Evolutionary conservation across 768 basidiomycete species (phyloP), one percentile per base, ranked within the genome.

Genomic region (Collybia sordida): DNA sequence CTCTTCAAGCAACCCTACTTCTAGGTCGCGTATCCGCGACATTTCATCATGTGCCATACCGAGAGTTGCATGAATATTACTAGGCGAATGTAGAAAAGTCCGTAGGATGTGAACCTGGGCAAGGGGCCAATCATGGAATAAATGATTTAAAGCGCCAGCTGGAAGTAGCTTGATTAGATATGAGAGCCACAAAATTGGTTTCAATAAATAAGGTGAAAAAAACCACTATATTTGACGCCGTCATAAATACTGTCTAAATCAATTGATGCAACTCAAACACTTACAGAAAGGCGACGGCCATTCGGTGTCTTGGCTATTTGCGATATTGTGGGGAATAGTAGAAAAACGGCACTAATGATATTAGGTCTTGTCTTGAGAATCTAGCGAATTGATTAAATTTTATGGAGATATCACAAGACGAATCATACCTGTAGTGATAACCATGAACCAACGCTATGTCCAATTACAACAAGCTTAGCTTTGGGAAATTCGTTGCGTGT

Each of bases 401-500:
- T 18, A 12, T 21, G 3, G 9, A 46, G 5, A 27, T n/a, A 27
- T 9, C 53, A 22, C n/a, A 5, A 53, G 22, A 50, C 27, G 49
- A 23, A 49, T 57, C 68, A 56, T 28, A 80, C 85, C 71, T 90
- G 80, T 24, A 81, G 59, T 3, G 75, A 62, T 45, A 92, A 70
- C 87, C 88, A 93, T 1, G 80, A 68, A 1, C 90, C 90, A 12
- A 91, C 79, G 47, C 86, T 88, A 54, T 92, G 89, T 7, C 83
- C 86, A 18, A 77, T 61, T 0, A 87, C 19, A 15, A 85, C 62
- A 22, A 85, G 61, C 49, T 64, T 73, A 11, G 69, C 63, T 6
- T 61, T 52, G n/a, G 53, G 22, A 57, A 68, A 77, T n/a, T 47
- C 56, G 14, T 61, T 46, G 28, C 39, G 56, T 2, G 81, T 53